These are phyloP conservation scores for Ophiostoma perfectum DNA, from an alignment of 2,329 filamentous ascomycete species.

Conservation along the genomic window DNA sequence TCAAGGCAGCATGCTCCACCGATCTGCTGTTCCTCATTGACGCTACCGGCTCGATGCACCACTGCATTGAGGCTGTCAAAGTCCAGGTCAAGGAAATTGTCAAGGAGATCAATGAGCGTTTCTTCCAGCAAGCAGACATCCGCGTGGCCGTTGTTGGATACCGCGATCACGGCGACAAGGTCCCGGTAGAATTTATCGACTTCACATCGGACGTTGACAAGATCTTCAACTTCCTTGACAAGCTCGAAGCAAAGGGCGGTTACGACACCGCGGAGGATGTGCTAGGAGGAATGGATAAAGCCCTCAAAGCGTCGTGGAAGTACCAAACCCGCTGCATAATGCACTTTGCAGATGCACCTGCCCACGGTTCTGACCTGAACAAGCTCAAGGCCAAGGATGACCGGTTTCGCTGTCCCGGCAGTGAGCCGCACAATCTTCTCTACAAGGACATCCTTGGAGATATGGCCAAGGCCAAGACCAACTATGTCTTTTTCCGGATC, in stretches of 20 bases:
- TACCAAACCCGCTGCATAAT: constrained; percentile 34
- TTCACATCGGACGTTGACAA: constrained; percentile 29
- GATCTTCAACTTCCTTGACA: constrained; percentile 30
- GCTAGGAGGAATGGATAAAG: constrained; percentile 33
- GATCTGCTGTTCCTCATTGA: constrained; percentile 38
- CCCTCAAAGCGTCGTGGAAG: constrained; percentile 33
- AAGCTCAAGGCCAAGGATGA: constrained; percentile 25
- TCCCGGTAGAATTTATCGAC: constrained; percentile 32
- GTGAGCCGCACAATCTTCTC: constrained; percentile 32
- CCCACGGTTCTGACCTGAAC: constrained; percentile 31
- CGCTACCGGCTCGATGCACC: constrained; percentile 34
- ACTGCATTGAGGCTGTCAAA: constrained; percentile 34
- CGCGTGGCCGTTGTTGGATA: constrained; percentile 36
- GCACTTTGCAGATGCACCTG: constrained; percentile 34
- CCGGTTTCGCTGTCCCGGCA: constrained; percentile 28
- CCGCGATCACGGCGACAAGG: constrained; percentile 33
- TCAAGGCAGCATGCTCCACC: constrained; percentile 34
- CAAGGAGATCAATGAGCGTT: constrained; percentile 31
- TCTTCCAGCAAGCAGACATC: constrained; percentile 35
- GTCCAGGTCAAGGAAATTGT: constrained; percentile 35
- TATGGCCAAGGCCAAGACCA: constrained; percentile 30
- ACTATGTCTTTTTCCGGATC: constrained; percentile 34
- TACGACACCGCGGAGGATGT: constrained; percentile 36
- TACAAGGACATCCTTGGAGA: constrained; percentile 28
- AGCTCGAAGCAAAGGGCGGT: constrained; percentile 30